These are phyloP conservation scores for Silene noctiflora DNA, from an alignment of 179 eudicot genomes.

Conservation along the genomic window DNA sequence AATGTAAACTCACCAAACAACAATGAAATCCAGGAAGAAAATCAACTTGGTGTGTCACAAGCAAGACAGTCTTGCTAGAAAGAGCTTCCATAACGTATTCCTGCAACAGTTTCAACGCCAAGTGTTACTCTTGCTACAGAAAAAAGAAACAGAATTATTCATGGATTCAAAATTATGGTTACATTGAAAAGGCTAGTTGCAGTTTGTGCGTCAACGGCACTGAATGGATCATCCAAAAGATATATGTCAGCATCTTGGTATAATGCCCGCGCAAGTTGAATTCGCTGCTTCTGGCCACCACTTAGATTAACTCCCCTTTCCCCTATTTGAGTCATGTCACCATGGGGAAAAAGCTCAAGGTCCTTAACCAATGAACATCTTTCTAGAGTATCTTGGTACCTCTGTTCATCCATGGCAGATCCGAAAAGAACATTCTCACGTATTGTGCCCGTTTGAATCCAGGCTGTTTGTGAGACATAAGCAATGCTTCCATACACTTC, in stretches of 20 bases:
- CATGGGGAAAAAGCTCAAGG: constrained; percentile 59
- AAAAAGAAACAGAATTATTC: not conserved
- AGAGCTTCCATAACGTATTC: constrained; percentile 82
- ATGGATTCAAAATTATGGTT: not conserved
- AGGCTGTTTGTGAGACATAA: constrained; percentile 71
- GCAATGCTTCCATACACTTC: constrained; percentile 55
- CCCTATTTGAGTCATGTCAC: constrained; percentile 76
- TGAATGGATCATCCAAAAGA: constrained; percentile 79
- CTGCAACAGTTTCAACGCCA: constrained; percentile 33
- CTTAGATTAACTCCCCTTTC: constrained; percentile 81
- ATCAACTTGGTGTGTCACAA: constrained; percentile 93
- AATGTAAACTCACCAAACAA: constrained; percentile 55
- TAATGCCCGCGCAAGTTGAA: constrained; percentile 72
- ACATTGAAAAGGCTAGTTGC: constrained; percentile 70
- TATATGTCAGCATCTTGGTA: constrained; percentile 73
- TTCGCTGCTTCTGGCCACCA: constrained; percentile 78
- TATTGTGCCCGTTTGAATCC: constrained; percentile 80
- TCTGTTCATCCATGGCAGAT: constrained; percentile 38
- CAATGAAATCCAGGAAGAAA: constrained; percentile 76
- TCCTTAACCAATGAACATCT: constrained; percentile 62
- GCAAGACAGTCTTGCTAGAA: constrained; percentile 65
- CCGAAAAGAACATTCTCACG: constrained; percentile 74
- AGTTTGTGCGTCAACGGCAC: constrained; percentile 86
- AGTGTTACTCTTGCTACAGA: not conserved
- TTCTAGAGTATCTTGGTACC: constrained; percentile 61